Base-by-base conservation (phyloP, 2,329 filamentous ascomycete species). In the Curvularia verruculosa region DNA sequence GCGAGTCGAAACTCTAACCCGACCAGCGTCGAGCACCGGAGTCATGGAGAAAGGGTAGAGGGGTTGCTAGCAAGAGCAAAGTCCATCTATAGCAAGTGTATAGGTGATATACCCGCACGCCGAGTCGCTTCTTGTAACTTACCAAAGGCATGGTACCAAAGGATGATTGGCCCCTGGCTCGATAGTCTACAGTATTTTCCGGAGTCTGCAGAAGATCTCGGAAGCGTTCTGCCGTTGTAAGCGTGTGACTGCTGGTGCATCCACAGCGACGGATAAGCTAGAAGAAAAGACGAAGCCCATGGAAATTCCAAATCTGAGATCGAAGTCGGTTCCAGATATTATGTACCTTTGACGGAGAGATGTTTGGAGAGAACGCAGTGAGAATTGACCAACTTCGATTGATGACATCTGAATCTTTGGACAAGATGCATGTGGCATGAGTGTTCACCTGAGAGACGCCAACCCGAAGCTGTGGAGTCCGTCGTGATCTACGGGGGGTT, bases 61-160 rank as follows among this genome's bases (percentile, higher is more conserved):
- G 15, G 45, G 23, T 21, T 23, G n/a, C 21, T 37, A 7, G 5
- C 10, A 9, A 47, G 13, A 44, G 12, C 24, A 46, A 34, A 13
- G 21, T 28, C 44, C 29, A 1, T 46, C 28, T 21, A 31, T 19
- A 18, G 44, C 8, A 46, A 31, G 10, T 34, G 6, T 29, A 7
- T 12, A 28, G 26, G 12, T 10, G 12, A 21, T 34, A 9, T 37
- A 18, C 15, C 23, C n/a, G 21, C 19, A 26, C 19, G 23, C 34
- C 23, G 5, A 49, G 46, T 49, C 34, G 21, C 46, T 19, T 39
- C 34, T 8, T 49, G 31, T 36, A 49, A 49, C 46, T 13, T 49
- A 28, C 46, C 23, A 49, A 15, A 26, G 21, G 12, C 15, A 37
- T 15, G 31, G 45, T 37, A 37, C 34, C 21, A 31, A n/a, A 26